Percentiles rank a stretch among this genome's conserved stretches.
These are phyloP conservation scores for Colletotrichum filicis DNA, from an alignment of 2,329 filamentous ascomycete species.

Conservation along the genomic window DNA sequence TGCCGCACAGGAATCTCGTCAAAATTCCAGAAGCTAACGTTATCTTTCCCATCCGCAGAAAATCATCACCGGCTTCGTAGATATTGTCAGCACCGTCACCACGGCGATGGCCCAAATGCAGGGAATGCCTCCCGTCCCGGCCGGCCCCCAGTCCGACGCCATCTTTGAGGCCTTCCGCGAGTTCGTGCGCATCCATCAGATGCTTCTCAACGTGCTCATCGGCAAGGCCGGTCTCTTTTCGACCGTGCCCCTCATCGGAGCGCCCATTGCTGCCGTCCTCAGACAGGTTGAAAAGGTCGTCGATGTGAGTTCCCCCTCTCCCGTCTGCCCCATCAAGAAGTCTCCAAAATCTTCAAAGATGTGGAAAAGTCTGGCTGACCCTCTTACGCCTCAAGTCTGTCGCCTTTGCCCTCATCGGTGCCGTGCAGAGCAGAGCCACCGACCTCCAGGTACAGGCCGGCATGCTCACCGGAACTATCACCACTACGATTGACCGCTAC, in stretches of 20 bases:
- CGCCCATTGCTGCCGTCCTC: conserved; percentile 41
- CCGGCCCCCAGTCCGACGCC: conserved; percentile 26
- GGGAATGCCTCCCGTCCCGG: conserved; percentile 28
- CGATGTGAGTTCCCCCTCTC: conserved; percentile 39
- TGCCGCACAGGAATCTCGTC: not conserved
- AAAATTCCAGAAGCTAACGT: not conserved
- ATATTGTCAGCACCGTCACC: conserved; percentile 42
- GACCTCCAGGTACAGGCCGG: not conserved
- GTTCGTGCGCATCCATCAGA: conserved; percentile 45
- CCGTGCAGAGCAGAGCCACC: conserved; percentile 40
- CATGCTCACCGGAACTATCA: not conserved
- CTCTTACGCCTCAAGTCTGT: conserved; percentile 7
- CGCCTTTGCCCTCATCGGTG: conserved; percentile 37
- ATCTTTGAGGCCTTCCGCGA: conserved; percentile 43
- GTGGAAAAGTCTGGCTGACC: not conserved
- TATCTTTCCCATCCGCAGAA: conserved; percentile 21
- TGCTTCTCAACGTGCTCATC: conserved; percentile 47
- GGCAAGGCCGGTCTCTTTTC: conserved; percentile 45
- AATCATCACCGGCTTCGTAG: conserved; percentile 44
- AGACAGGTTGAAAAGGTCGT: conserved; percentile 39
- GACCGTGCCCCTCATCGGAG: conserved; percentile 42
- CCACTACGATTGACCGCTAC: not conserved
- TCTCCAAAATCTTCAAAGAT: no score
- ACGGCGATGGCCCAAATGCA: conserved; percentile 36
- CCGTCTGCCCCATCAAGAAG: no score